Evolutionary conservation across 2,329 filamentous ascomycete genomes (phyloP), one percentile per base, ranked within the genome.

Genomic region (Sporothrix brunneoviolacea): DNA sequence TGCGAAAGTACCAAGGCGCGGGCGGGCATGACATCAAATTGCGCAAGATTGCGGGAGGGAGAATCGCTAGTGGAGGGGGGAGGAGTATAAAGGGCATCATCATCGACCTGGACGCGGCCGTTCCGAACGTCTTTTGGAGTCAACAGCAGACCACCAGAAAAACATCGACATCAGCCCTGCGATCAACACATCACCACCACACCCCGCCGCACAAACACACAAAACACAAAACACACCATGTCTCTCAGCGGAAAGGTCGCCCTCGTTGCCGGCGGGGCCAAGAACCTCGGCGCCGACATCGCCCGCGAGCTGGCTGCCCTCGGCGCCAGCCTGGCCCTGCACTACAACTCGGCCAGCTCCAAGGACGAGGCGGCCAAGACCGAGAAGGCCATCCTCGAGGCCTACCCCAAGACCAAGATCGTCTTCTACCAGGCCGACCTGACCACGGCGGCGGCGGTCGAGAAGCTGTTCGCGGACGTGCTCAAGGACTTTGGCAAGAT

Each of bases 371-470:
- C 69, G 15, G 57, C 57, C 10, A 57, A 62, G 41, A 60, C 74
- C n/a, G 61, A 63, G n/a, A 55, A 61, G 5, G 61, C 66, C 49
- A 60, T 75, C n/a, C 60, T 62, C 40, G 44, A 62, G 22, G 59
- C 61, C 12, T 59, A 61, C 55, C 65, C 65, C 18, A 44, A 55
- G 1, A 43, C 58, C 52, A 66, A 66, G 55, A 59, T 71, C 51
- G 59, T 58, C 10, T 66, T 71, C 53, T 72, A 73, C 60, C 64
- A 71, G 54, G 70, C 59, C 15, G 68, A 74, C 52, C 62, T 73
- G 46, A 72, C 68, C 13, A 68, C 64, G 8, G 69, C 65, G 4
- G 58, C 53, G 3, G 68, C 66, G 3, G 68, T 73, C 16, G 60
- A 67, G 16, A 57, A 62, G 21, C 63, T 75, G n/a, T 73, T 74